phyloP scores from a whole-genome alignment of 257 asterid genomes.

The Gynochthodes officinalis region DNA sequence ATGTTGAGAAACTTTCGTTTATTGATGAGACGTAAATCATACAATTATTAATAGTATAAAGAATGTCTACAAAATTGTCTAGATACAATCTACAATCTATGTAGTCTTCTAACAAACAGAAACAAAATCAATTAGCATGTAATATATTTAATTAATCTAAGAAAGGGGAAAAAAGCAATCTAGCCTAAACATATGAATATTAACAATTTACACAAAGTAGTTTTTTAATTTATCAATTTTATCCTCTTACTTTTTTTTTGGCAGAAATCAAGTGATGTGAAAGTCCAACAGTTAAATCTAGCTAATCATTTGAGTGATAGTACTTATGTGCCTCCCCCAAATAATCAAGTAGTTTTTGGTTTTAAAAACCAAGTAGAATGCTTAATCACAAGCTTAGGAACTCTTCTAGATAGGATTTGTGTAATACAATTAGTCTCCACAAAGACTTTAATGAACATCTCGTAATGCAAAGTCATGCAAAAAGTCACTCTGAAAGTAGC shows the following conservation, averaged over 20 bases:
- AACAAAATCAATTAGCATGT: too few species aligned
- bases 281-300: conserved; percentile 39
- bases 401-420: conserved; percentile 35
- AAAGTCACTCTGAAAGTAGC: conserved; percentile 33
- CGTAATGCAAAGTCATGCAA: conserved; percentile 27
- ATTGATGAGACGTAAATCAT: too few species aligned
- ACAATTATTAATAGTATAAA: too few species aligned
- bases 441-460: conserved; percentile 35
- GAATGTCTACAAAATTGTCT: too few species aligned
- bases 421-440: conserved; percentile 30
- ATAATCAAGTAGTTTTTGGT: conserved; percentile 39
- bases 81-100: too few species aligned
- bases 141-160: too few species aligned
- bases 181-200: too few species aligned
- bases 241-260: conserved; percentile 7
- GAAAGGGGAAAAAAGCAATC: too few species aligned
- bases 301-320: conserved; percentile 45
- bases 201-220: too few species aligned
- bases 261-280: conserved; percentile 68
- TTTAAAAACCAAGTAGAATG: conserved; percentile 44
- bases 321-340: conserved; percentile 36
- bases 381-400: conserved; percentile 37
- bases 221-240: conserved; percentile 14
- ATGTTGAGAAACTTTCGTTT: too few species aligned
- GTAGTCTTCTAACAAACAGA: too few species aligned